These are phyloP conservation scores for Mrakiaceae sp. DNA, from an alignment of 1,284 basidiomycete species.

Conservation along the genomic window DNA sequence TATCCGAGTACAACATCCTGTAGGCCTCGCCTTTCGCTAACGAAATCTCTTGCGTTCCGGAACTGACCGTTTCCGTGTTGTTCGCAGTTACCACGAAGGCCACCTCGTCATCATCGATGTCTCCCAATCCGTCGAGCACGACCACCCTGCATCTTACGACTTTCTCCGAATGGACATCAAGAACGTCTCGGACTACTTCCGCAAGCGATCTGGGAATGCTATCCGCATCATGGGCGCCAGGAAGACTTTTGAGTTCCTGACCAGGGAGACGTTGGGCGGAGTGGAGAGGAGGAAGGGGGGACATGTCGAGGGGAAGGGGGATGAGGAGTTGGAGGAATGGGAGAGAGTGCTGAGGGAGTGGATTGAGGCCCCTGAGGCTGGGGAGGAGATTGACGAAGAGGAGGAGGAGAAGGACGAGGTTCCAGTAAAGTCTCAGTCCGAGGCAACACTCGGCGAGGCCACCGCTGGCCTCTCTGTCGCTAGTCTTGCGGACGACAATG, in stretches of 20 bases:
- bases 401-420: neutral
- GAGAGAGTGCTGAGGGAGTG: constrained; percentile 41
- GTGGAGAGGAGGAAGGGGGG: constrained; percentile 17
- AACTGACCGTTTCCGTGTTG: no score
- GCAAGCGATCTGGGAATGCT: constrained; percentile 46
- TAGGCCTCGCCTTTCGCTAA: constrained; percentile 41
- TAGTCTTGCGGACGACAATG: no score
- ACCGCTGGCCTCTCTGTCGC: neutral
- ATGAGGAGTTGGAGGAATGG: constrained; percentile 23
- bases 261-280: constrained; percentile 39
- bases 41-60: neutral
- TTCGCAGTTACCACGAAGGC: constrained; percentile 38
- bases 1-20: constrained; percentile 97
- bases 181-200: constrained; percentile 90
- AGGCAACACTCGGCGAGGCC: neutral
- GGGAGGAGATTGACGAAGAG: neutral
- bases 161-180: constrained; percentile 86
- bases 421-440: no score
- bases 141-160: constrained; percentile 91
- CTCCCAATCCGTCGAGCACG: constrained; percentile 95
- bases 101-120: constrained; percentile 96
- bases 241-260: constrained; percentile 79
- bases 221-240: constrained; percentile 68
- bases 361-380: constrained; percentile 36
- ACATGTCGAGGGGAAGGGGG: constrained; percentile 14